Conservation (phyloP, 225 moss, liverwort and hornwort species). For the Marchantia paleacea region DNA sequence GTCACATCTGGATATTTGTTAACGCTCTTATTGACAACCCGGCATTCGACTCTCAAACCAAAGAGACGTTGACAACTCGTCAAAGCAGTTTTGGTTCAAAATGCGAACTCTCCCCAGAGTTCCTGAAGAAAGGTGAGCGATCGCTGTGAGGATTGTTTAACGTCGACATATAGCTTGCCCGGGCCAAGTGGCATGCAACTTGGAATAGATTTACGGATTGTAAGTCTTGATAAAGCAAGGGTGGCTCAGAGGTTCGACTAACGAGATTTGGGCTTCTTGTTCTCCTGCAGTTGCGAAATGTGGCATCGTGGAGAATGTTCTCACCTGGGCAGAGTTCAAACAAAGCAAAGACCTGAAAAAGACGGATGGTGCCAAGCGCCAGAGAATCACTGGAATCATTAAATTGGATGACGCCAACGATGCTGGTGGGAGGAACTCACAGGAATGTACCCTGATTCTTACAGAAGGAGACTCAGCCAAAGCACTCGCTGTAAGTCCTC, state of each 20-base stretch:
- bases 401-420: constrained; percentile 98
- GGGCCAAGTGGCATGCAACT: neutral
- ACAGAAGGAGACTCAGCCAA: constrained; percentile 99
- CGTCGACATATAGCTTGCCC: neutral
- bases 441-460: constrained; percentile 85
- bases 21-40: constrained; percentile 99
- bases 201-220: no score
- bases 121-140: constrained; percentile 78
- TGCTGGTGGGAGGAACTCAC: constrained; percentile 81
- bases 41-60: constrained; percentile 98
- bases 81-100: constrained; percentile 91
- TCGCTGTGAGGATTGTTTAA: neutral
- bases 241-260: neutral
- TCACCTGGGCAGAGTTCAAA: constrained; percentile 85
- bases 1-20: constrained; percentile 96
- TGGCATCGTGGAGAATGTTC: constrained; percentile 79
- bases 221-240: neutral
- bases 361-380: constrained; percentile 86
- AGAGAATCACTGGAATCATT: constrained; percentile 81
- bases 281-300: constrained; percentile 74
- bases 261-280: neutral
- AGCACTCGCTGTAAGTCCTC: constrained; percentile 77
- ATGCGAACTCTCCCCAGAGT: constrained; percentile 77
- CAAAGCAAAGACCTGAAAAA: constrained; percentile 97
- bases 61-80: constrained; percentile 85